Evolutionary conservation across 768 basidiomycete genomes (phyloP).

Genomic region (Suillus fuscotomentosus): DNA sequence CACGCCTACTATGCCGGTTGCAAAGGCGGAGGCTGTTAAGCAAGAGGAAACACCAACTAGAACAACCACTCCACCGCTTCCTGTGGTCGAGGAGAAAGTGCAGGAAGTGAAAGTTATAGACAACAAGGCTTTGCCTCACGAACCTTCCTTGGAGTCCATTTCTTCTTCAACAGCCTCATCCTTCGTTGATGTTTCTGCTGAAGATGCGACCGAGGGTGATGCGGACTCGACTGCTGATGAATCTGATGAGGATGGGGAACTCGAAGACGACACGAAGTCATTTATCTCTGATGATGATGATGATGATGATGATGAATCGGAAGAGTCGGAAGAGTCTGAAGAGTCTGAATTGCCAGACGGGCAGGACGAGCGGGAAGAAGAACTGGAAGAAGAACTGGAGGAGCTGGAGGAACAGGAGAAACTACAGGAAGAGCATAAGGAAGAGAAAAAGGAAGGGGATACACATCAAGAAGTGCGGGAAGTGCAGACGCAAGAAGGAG

Average conservation of each 20-base stretch:
- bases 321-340: slow-evolving; percentile 6
- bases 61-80: not conserved
- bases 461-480: slow-evolving; percentile 13
- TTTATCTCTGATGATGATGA: slow-evolving; percentile 27
- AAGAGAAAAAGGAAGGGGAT: slow-evolving; percentile 12
- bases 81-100: not conserved
- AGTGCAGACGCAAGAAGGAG: slow-evolving; percentile 11
- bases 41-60: not conserved
- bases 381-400: not conserved
- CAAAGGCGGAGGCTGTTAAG: not conserved
- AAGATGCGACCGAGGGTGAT: slow-evolving; percentile 22
- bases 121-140: slow-evolving; percentile 9
- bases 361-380: not conserved
- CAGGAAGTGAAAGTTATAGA: slow-evolving; percentile 10
- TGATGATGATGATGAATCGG: slow-evolving; percentile 22
- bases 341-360: not conserved
- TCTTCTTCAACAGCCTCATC: slow-evolving; percentile 46
- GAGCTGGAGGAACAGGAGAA: slow-evolving; percentile 1
- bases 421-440: slow-evolving; percentile 20
- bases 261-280: slow-evolving; percentile 32
- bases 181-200: slow-evolving; percentile 43
- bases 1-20: not conserved
- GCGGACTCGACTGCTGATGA: slow-evolving; percentile 29
- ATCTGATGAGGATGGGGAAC: slow-evolving; percentile 28
- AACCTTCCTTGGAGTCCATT: slow-evolving; percentile 30